Evolutionary conservation across 2,329 filamentous ascomycete species (phyloP), one percentile per base, ranked within the genome.

Genomic region (Exophiala calicioides): DNA sequence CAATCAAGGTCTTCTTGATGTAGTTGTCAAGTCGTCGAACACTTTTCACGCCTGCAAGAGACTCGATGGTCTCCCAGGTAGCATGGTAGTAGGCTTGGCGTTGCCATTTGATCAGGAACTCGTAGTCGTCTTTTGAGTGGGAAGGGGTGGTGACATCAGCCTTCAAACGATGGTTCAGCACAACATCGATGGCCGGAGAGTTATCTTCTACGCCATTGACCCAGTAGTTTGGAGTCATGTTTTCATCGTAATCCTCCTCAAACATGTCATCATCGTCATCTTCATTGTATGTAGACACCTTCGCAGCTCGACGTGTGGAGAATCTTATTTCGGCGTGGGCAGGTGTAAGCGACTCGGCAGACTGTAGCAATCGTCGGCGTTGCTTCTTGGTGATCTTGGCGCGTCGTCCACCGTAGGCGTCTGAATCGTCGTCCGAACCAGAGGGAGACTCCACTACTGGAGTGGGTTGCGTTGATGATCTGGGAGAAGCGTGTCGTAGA

Each of bases 21-120:
- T 97, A 98, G 65, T 98, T 98, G 63, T 97, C 93, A 5, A 98
- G 78, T 48, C 90, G 90, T 37, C 90, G 87, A 57, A 85, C 85
- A 51, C 93, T 91, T 53, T 88, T 88, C 63, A 85, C 86, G n/a
- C 83, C 80, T 18, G 81, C 77, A 20, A 96, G 79, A 15, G 76
- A 79, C 44, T 88, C 83, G 49, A 85, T 84, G 0, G 83, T 84
- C 68, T 97, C 90, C 91, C 93, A 98, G 0, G 90, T 95, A 46
- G 94, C 88, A 71, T 98, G 93, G 59, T 95, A 84, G 65, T 98
- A 90, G 8, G 93, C 95, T 68, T 90, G 88, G 57, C 85, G 88
- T 68, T 96, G 88, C 93, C 94, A 98, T 72, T 98, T 98, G 68
- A 98, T 90, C 58, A 81, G 75, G 60, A 82, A 98, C 62, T 97